Base-by-base conservation (phyloP, 305 asterid species). In the Rubia occidens region DNA sequence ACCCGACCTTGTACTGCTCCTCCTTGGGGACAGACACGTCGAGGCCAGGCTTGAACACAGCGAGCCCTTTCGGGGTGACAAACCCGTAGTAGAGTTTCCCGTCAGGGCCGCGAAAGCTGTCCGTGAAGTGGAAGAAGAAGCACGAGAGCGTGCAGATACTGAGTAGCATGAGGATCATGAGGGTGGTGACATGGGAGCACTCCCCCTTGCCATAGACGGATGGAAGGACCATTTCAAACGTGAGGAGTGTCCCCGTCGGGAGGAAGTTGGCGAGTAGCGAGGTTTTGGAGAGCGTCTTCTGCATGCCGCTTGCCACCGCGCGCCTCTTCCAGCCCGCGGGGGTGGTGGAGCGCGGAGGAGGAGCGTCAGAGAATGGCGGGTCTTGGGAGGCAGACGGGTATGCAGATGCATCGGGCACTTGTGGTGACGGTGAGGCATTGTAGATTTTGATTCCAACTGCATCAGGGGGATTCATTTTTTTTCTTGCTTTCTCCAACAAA, bases 101-200 rank as follows among this genome's bases (percentile, higher is more conserved):
- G 37, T 90, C 95, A 0, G 88, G 89, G 26, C 88, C 89, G n/a
- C 86, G 86, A 74, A 90, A 93, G 67, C 96, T 88, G 76, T 93
- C 98, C 0, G 98, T 93, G 82, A 93, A 93, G 83, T 93, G 97
- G 71, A 93, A 93, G 86, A 93, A 93, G 79, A 93, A 93, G 80
- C 97, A 91, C 0, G 96, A 89, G 26, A 86, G 85, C 4, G 83
- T 71, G 80, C 97, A 93, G 13, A 90, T 75, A 37, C 69, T 79
- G 26, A 93, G 78, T 14, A 90, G 82, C 35, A 82, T 2, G 74
- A 81, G 79, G 79, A 87, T 88, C 98, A 90, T 90, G 75, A 83
- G 74, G 63, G 83, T 85, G 0, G 87, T 81, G 3, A 93, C 89
- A 40, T 74, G 71, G 21, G 96, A 85, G 81, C 96, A 90, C 56